Evolutionary conservation across 2,329 filamentous ascomycete genomes (phyloP), one percentile per base, ranked within the genome.

Genomic region (Pseudocercospora fijiensis): DNA sequence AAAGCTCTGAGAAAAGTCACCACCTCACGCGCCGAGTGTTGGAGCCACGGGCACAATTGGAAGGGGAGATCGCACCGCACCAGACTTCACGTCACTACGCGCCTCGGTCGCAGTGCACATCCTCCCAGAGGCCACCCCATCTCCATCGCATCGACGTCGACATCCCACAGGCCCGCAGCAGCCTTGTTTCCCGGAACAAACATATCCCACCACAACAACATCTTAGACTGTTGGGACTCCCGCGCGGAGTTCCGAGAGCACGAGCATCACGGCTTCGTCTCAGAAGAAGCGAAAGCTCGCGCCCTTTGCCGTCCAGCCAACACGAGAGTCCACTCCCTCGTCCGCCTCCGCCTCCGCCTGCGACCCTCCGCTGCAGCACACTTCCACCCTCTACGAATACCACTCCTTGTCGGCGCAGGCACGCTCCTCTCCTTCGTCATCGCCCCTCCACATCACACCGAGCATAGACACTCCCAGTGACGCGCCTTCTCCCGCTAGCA

Each of bases 201-300:
- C 18, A 24, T 18, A 24, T 22, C 20, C 18, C n/a, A 20, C 43
- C n/a, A 22, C 45, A 22, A 13, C 45, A 49, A 16, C 18, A 49
- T 18, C 13, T 16, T 18, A 49, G 16, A 41, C 37, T 41, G 16
- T 41, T 41, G 37, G 37, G 37, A 41, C 37, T 24, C 22, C 53
- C 43, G 16, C 27, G n/a, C 20, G 41, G 60, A 65, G 67, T 64
- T 58, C 62, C 61, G 52, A 57, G 49, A 28, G 45, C 47, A 13
- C 26, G 22, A 57, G 20, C 58, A 71, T 56, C 62, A 67, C 67
- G 69, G 69, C 69, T 67, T 70, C 69, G 61, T 70, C 67, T 60
- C 65, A 69, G 65, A 81, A 81, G 77, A 81, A 81, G 75, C 78
- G 79, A 67, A 81, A 79, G 78, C 77, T 79, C 67, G 77, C 74